Percentiles rank a stretch among this genome's conserved stretches.
phyloP scores from a whole-genome alignment of 2,329 filamentous ascomycete species.

The Pseudophaeomoniella oleicola region DNA sequence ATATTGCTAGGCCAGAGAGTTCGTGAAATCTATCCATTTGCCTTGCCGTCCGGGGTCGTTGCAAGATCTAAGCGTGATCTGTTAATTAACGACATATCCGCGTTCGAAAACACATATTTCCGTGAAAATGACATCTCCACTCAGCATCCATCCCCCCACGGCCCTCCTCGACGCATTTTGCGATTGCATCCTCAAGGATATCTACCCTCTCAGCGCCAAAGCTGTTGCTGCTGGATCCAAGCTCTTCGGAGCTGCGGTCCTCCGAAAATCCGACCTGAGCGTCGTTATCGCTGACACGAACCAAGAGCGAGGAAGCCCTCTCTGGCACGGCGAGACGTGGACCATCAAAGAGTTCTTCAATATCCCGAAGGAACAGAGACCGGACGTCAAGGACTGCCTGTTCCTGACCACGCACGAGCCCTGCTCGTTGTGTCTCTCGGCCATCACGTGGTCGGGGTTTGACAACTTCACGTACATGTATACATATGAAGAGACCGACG shows the following conservation, averaged over 20 bases:
- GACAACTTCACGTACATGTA: constrained; percentile 43
- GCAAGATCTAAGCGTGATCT: too few species aligned
- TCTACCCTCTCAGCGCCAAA: not conserved
- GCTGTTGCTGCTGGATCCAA: constrained; percentile 29
- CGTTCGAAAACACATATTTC: too few species aligned
- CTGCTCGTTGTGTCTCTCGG: constrained; percentile 42
- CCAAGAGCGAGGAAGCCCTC: constrained; percentile 39
- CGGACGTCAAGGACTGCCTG: constrained; percentile 33
- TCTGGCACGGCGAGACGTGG: constrained; percentile 46
- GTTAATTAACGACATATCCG: too few species aligned
- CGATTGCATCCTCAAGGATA: not conserved
- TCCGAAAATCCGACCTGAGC: constrained; percentile 25
- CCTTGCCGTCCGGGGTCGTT: too few species aligned
- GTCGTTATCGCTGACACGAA: constrained; percentile 39
- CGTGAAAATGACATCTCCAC: not conserved
- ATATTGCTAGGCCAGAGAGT: too few species aligned
- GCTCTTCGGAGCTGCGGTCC: constrained; percentile 42
- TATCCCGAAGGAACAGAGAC: constrained; percentile 20
- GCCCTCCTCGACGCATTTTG: not conserved
- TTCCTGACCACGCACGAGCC: constrained; percentile 47
- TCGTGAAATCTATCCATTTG: too few species aligned
- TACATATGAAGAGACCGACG: constrained; percentile 43
- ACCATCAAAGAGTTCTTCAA: constrained; percentile 46
- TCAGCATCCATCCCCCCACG: not conserved
- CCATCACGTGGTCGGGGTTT: constrained; percentile 45